Evolutionary conservation across 805 yeast genomes (phyloP).

Genomic region (Sungouiella thailandica): DNA sequence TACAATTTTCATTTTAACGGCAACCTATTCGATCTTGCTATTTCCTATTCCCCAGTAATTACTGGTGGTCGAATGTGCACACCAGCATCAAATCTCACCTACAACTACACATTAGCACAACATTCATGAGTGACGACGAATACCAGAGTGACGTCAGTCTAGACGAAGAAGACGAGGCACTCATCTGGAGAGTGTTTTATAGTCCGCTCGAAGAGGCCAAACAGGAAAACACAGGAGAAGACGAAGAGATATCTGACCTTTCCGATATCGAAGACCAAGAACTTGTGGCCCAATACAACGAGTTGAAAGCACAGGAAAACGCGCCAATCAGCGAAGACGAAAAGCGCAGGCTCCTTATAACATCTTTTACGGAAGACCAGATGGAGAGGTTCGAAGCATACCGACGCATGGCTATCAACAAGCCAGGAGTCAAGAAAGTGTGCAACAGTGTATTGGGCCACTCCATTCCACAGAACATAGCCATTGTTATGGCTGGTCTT

Average conservation of each 20-base stretch:
- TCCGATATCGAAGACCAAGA: slow-evolving; percentile 20
- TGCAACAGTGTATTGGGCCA: slow-evolving; percentile 78
- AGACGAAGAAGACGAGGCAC: slow-evolving; percentile 42
- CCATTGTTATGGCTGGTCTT: slow-evolving; percentile 78
- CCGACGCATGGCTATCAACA: slow-evolving; percentile 60
- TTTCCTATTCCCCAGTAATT: no score
- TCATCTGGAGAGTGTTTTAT: slow-evolving; percentile 40
- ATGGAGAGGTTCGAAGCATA: slow-evolving; percentile 83
- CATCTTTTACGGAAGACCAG: slow-evolving; percentile 75
- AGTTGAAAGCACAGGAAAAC: slow-evolving; percentile 29
- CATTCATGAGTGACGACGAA: slow-evolving; percentile 17
- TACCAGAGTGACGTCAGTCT: slow-evolving; percentile 34
- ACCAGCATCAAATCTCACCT: no score
- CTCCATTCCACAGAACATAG: slow-evolving; percentile 71
- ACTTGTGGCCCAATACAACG: slow-evolving; percentile 25
- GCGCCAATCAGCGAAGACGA: slow-evolving; percentile 44
- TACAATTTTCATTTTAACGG: no score
- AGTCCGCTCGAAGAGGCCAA: slow-evolving; percentile 17
- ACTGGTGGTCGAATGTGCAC: no score
- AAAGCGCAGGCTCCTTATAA: slow-evolving; percentile 55
- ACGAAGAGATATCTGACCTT: slow-evolving; percentile 10
- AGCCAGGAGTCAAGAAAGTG: slow-evolving; percentile 72
- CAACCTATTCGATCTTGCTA: no score
- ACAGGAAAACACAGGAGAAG: slow-evolving; percentile 12
- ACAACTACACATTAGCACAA: no score